Evolutionary conservation across 306 rosid species (phyloP), one percentile per base, ranked within the genome.

Genomic region (Castanea mollissima): DNA sequence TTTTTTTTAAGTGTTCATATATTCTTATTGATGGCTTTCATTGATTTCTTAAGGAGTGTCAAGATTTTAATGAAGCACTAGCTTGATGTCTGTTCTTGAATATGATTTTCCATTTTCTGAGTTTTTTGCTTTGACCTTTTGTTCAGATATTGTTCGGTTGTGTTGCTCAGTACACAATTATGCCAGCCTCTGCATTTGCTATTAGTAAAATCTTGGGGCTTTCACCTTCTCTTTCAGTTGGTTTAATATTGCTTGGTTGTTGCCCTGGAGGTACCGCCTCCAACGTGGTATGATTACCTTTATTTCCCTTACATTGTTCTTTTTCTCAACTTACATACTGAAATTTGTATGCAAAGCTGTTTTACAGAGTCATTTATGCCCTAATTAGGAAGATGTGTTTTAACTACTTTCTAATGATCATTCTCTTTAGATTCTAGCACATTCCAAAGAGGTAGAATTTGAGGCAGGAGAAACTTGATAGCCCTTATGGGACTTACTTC

Each of bases 191-290:
- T 20, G 86, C 57, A 23, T 83, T 76, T 3, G 23, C 77, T 46
- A 49, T 86, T 51, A 75, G 86, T 68, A 86, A 75, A 62, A 5
- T 68, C 7, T 29, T 86, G 32, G 80, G 86, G 60, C 86, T 86
- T 74, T 35, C 89, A 0, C 86, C 83, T 6, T 80, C 86, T 23
- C 89, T 82, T 62, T 73, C 82, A n/a, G 82, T 77, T 12, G 89
- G 89, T 62, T 79, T 86, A 64, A 74, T 86, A 62, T 68, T 86
- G 80, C 89, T 86, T 51, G 80, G 84, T 25, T 86, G 89, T 77
- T 86, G 89, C 64, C 89, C 89, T 44, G 89, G 89, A 20, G 89
- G 89, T 25, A 76, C 89, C 2, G 89, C 89, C 51, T 86, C 89
- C 80, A 86, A 86, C 74, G 89, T 86, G 89, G 89, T 86, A 86